Conservation (phyloP, 495 filamentous ascomycete species). For the Podospora pseudocomata region DNA sequence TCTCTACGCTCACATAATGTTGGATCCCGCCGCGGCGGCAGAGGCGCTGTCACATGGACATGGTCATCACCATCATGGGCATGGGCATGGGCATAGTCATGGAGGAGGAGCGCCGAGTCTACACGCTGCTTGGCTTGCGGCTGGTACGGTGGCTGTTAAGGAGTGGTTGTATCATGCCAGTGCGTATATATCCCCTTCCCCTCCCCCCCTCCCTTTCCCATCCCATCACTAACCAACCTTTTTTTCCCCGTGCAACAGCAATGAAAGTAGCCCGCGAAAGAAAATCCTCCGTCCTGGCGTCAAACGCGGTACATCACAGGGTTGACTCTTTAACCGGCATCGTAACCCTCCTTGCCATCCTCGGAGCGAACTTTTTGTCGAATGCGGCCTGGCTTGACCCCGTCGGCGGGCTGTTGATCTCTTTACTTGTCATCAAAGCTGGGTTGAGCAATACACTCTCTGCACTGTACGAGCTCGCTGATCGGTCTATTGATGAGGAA, state of each 20-base stretch:
- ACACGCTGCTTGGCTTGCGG: slow-evolving; percentile 94
- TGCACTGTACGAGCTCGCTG: slow-evolving; percentile 81
- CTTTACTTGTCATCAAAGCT: slow-evolving; percentile 85
- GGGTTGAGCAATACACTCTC: slow-evolving; percentile 80
- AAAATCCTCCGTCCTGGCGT: slow-evolving; percentile 93
- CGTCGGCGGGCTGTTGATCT: slow-evolving; percentile 88
- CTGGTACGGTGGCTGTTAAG: slow-evolving; percentile 83
- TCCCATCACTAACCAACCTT: not conserved
- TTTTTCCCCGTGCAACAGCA: slow-evolving; percentile 46
- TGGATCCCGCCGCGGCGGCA: slow-evolving; percentile 59
- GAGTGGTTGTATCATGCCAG: slow-evolving; percentile 97
- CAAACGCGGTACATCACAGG: slow-evolving; percentile 93
- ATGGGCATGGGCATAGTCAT: slow-evolving; percentile 60
- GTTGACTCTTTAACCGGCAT: slow-evolving; percentile 93
- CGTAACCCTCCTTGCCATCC: slow-evolving; percentile 82
- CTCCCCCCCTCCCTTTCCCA: not conserved
- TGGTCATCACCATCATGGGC: slow-evolving; percentile 45
- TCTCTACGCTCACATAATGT: slow-evolving; percentile 75
- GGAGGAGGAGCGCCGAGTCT: slow-evolving; percentile 69
- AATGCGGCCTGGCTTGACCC: slow-evolving; percentile 90
- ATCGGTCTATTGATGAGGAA: slow-evolving; percentile 82
- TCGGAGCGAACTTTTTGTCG: slow-evolving; percentile 78
- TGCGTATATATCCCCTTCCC: slow-evolving; percentile 48
- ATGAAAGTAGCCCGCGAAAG: slow-evolving; percentile 95
- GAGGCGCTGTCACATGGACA: slow-evolving; percentile 59